phyloP scores from a whole-genome alignment of 805 yeast species.

The Nakazawaea molendinolei region DNA sequence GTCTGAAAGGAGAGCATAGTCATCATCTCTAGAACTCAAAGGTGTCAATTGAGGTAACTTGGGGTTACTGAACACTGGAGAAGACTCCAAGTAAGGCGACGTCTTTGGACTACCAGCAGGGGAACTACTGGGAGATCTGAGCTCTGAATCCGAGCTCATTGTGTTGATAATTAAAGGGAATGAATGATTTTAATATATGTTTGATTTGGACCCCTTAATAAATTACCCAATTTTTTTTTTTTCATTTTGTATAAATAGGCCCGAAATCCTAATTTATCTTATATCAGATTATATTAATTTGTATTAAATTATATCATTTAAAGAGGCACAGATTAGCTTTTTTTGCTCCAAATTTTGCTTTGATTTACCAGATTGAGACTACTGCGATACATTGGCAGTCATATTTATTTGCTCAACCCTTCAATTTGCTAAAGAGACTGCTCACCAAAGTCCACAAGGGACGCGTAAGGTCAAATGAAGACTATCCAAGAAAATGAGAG shows the following conservation, averaged over 20 bases:
- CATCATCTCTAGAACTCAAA: constrained; percentile 22
- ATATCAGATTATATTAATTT: too few relatives aligned
- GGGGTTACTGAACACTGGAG: constrained; percentile 18
- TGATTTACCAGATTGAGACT: background rate
- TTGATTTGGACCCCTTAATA: too few relatives aligned
- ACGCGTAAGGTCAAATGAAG: background rate
- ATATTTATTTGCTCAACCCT: background rate
- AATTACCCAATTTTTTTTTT: too few relatives aligned
- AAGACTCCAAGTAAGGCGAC: constrained; percentile 3
- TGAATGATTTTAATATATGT: too few relatives aligned
- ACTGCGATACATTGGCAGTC: background rate
- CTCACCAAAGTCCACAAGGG: background rate
- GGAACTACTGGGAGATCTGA: background rate
- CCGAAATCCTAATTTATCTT: too few relatives aligned
- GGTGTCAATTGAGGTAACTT: constrained; percentile 20
- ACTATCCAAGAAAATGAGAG: constrained; percentile 5
- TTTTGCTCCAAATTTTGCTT: background rate
- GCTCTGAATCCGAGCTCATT: background rate
- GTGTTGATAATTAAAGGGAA: too few relatives aligned
- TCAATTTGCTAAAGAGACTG: background rate
- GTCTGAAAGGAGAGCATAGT: constrained; percentile 21
- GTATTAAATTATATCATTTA: too few relatives aligned
- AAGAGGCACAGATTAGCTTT: background rate
- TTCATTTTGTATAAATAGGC: too few relatives aligned
- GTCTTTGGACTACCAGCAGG: constrained; percentile 5